Conservation (phyloP, 192 early-diverging fungal genomes). For the Mortierella hygrophila region DNA sequence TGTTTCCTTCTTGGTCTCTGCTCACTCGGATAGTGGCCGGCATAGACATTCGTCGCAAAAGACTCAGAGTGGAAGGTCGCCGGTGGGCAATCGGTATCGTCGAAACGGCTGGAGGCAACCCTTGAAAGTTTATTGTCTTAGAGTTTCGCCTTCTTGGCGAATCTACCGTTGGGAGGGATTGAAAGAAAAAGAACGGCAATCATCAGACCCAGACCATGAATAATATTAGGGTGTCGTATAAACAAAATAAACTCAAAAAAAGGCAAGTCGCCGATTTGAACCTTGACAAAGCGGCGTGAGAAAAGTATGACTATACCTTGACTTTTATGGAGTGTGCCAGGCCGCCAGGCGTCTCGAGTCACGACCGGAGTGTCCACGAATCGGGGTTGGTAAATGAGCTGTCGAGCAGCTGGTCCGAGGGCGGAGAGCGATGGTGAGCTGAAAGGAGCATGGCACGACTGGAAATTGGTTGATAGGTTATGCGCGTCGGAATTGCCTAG, state of each 20-base stretch:
- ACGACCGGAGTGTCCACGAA: background rate
- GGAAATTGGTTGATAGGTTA: background rate
- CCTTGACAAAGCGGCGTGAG: background rate
- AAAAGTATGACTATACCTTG: background rate
- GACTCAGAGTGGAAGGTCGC: constrained; percentile 14
- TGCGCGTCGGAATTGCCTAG: background rate
- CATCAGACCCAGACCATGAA: background rate
- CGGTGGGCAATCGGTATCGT: background rate
- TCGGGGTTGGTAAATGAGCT: background rate
- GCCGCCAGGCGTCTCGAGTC: background rate
- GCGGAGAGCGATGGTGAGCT: background rate
- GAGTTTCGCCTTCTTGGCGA: background rate
- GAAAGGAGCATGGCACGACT: background rate
- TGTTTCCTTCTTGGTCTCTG: background rate
- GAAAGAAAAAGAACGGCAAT: background rate
- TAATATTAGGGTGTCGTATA: background rate
- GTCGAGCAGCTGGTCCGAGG: background rate
- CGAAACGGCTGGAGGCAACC: background rate
- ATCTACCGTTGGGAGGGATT: background rate
- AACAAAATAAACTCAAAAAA: background rate
- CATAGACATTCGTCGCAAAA: constrained; percentile 54
- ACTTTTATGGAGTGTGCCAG: background rate
- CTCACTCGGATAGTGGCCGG: constrained; percentile 18
- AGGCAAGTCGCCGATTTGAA: background rate
- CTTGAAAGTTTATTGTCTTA: background rate